Percentiles rank a stretch among this genome's conserved stretches.
phyloP scores from a whole-genome alignment of 352 stramenopile genomes.

The Globisporangium abappressorium region DNA sequence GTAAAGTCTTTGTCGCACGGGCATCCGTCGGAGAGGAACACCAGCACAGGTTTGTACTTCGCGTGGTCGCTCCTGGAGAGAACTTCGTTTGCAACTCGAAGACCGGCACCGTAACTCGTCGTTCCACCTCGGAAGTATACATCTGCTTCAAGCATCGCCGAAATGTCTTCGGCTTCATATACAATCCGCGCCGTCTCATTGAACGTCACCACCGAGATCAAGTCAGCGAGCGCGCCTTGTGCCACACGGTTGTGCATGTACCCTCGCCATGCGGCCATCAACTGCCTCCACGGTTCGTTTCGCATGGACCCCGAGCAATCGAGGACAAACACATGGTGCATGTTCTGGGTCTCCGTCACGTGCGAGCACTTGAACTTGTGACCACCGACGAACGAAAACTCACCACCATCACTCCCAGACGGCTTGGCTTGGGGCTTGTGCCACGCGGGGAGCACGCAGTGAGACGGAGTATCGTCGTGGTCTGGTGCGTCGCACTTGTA shows the following conservation, averaged over 20 bases:
- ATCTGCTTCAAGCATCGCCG: background rate
- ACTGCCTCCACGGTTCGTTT: conserved; percentile 45
- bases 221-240: conserved; percentile 44
- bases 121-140: background rate
- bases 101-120: background rate
- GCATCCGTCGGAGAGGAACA: background rate
- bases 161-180: background rate
- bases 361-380: conserved; percentile 82
- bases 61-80: background rate
- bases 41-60: background rate
- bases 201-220: conserved; percentile 77
- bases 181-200: conserved; percentile 13
- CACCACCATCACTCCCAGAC: too few species aligned
- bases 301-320: conserved; percentile 75
- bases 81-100: background rate
- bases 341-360: conserved; percentile 38
- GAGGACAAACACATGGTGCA: conserved; percentile 80
- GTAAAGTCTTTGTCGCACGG: background rate
- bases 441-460: conserved; percentile 68
- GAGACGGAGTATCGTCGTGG: conserved; percentile 53
- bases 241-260: conserved; percentile 68
- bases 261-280: conserved; percentile 54
- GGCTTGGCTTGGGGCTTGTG: conserved; percentile 28
- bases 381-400: conserved; percentile 35
- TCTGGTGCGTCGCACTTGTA: conserved; percentile 67